Evolutionary conservation across 2,329 filamentous ascomycete genomes (phyloP).

Genomic region (Cercospora sp.): DNA sequence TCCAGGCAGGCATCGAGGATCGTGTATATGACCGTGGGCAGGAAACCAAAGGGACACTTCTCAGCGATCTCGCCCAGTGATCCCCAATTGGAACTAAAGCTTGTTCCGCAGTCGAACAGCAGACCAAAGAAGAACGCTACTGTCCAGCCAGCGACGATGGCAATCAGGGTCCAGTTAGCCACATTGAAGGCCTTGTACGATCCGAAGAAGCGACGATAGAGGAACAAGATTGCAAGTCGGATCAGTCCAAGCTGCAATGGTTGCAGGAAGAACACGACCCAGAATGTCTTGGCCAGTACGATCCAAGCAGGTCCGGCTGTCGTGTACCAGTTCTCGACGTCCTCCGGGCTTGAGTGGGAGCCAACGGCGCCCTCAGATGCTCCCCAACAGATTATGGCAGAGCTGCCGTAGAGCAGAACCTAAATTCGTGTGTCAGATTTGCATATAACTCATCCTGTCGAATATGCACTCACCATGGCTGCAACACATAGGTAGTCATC

Average conservation of each 20-base stretch:
- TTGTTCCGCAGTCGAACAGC: slow-evolving; percentile 19
- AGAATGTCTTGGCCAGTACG: slow-evolving; percentile 19
- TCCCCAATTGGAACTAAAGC: slow-evolving; percentile 18
- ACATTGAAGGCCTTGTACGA: slow-evolving; percentile 18
- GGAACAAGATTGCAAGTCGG: slow-evolving; percentile 19
- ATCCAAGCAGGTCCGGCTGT: slow-evolving; percentile 19
- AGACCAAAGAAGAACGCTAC: slow-evolving; percentile 20
- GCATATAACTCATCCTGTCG: background rate
- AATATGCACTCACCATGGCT: slow-evolving; percentile 14
- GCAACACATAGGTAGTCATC: slow-evolving; percentile 18
- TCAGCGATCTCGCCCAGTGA: slow-evolving; percentile 20
- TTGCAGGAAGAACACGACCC: slow-evolving; percentile 20
- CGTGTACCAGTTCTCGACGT: slow-evolving; percentile 21
- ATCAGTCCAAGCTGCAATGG: slow-evolving; percentile 18
- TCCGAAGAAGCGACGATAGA: slow-evolving; percentile 21
- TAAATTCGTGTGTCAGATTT: background rate
- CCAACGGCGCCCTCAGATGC: slow-evolving; percentile 15
- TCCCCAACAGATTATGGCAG: slow-evolving; percentile 18
- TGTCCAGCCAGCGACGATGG: slow-evolving; percentile 16
- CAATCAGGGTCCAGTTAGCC: slow-evolving; percentile 13
- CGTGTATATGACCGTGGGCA: slow-evolving; percentile 22
- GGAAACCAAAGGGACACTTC: slow-evolving; percentile 21
- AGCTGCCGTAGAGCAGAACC: slow-evolving; percentile 18
- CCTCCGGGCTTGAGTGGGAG: slow-evolving; percentile 16
- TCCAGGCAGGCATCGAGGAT: slow-evolving; percentile 21